Conservation (phyloP, 371 early-diverging fungal genomes). For the Cokeromyces recurvatus region DNA sequence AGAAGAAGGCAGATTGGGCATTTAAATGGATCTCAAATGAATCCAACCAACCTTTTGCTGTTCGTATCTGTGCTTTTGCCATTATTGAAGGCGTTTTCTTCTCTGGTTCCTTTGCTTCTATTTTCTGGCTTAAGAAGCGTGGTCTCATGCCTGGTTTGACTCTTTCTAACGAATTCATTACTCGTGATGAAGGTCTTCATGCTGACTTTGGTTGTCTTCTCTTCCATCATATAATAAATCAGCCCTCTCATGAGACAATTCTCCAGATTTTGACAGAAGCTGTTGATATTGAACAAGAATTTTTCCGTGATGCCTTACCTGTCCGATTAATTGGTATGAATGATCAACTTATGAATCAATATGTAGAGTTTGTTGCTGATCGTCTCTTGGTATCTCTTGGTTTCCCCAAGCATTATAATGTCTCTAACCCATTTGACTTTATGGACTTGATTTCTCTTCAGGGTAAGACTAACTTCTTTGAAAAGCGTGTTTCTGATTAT, state of each 20-base stretch:
- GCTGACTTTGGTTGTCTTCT: constrained; percentile 99
- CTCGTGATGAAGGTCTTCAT: constrained; percentile 99
- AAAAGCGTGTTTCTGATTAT: constrained; percentile 99
- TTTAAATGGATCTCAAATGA: constrained; percentile 85
- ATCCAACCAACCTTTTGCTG: constrained; percentile 86
- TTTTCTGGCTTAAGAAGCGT: constrained; percentile 99
- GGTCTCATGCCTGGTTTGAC: constrained; percentile 99
- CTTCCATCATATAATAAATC: constrained; percentile 81
- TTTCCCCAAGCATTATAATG: constrained; percentile 83
- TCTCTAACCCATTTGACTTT: constrained; percentile 98
- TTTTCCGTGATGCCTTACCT: constrained; percentile 95
- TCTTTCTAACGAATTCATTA: constrained; percentile 99
- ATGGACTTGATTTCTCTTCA: constrained; percentile 99
- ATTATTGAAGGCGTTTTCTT: constrained; percentile 99
- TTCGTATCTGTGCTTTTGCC: constrained; percentile 97
- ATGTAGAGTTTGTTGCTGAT: constrained; percentile 99
- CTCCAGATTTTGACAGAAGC: constrained; percentile 88
- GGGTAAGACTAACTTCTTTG: constrained; percentile 99
- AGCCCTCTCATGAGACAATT: constrained; percentile 71
- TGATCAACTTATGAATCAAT: constrained; percentile 90
- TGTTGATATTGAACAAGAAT: constrained; percentile 94
- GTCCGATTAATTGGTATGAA: constrained; percentile 99
- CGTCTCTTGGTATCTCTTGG: constrained; percentile 92
- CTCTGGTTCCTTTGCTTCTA: constrained; percentile 98
- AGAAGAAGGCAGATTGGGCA: constrained; percentile 99